Percentiles rank a stretch among this genome's conserved stretches.
Evolutionary conservation across 108 stramenopile genomes (phyloP).

Genomic region (Pseudonitzschia multiseries): DNA sequence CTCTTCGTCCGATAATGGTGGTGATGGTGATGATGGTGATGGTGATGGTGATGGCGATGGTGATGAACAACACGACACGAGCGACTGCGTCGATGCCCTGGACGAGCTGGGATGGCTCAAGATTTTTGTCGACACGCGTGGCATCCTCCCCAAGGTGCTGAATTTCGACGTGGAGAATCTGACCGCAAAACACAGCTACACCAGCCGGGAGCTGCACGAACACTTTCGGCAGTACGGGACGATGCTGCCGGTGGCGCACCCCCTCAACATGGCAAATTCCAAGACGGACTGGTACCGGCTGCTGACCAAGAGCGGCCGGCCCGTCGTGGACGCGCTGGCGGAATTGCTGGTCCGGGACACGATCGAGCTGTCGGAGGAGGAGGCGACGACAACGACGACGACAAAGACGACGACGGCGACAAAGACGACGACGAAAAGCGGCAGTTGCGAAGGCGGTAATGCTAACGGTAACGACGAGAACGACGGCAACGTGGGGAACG

Average conservation of each 20-base stretch:
- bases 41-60: too few species aligned
- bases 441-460: too few species aligned
- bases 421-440: too few species aligned
- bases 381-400: too few species aligned
- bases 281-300: constrained; percentile 41
- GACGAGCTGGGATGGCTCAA: constrained; percentile 75
- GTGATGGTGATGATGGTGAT: too few species aligned
- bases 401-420: too few species aligned
- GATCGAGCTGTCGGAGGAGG: constrained; percentile 1
- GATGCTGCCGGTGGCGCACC: constrained; percentile 68
- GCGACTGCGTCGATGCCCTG: constrained; percentile 19
- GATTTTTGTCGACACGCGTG: constrained; percentile 56
- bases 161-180: background rate
- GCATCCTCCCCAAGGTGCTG: constrained; percentile 12
- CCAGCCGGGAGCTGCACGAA: constrained; percentile 30
- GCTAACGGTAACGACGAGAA: too few species aligned
- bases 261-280: constrained; percentile 65
- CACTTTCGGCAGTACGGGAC: constrained; percentile 16
- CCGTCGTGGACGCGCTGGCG: constrained; percentile 69
- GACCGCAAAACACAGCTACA: constrained; percentile 19
- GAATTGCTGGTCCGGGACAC: constrained; percentile 25
- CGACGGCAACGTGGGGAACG: too few species aligned
- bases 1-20: too few species aligned
- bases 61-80: background rate
- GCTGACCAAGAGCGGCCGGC: constrained; percentile 54